Base-by-base conservation (phyloP, 345 rosid species). In the Ailanthus altissimus region DNA sequence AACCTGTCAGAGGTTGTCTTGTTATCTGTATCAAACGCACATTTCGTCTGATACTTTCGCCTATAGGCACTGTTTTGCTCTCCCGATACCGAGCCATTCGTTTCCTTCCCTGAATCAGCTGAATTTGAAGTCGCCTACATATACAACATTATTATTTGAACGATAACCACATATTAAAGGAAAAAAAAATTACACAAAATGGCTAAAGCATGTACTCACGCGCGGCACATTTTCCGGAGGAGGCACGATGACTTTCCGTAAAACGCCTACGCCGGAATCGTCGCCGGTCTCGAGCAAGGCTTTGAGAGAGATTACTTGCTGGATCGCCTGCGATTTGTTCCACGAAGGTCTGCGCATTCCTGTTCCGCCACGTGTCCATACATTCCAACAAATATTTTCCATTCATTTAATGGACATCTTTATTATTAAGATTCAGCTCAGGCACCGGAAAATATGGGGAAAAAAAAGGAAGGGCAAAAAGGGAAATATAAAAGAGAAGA, bases 271-370 rank as follows among this genome's bases (percentile, higher is more conserved):
- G 75, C 90, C 93, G 84, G 97, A 85, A 70, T 88, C 94, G 11
- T 85, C 92, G 28, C 81, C 83, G 26, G 90, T 84, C 45, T 90
- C 98, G 18, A 85, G 90, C 28, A 94, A 83, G 72, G 94, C 93
- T 83, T 94, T 94, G 45, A 94, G 94, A 8, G 92, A 92, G n/a
- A 94, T 75, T 42, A 94, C 98, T 83, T 94, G 98, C 87, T 94
- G 97, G 90, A 94, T 90, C 88, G 98, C 98, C 84, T 94, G 98
- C 67, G 98, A 94, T 82, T 94, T 92, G 90, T 94, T 94, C 98
- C 98, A 94, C 6, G 98, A 94, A 25, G 98, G 98, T 58, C 93
- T 85, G 16, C 98, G 90, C 98, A 94, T 94, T 86, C 98, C 97
- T 94, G 92, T 75, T 14, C 53, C 62, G 82, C 82, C 92, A 86